Base-by-base conservation (phyloP, 139 green algal species). In the Marvania coccoides region DNA sequence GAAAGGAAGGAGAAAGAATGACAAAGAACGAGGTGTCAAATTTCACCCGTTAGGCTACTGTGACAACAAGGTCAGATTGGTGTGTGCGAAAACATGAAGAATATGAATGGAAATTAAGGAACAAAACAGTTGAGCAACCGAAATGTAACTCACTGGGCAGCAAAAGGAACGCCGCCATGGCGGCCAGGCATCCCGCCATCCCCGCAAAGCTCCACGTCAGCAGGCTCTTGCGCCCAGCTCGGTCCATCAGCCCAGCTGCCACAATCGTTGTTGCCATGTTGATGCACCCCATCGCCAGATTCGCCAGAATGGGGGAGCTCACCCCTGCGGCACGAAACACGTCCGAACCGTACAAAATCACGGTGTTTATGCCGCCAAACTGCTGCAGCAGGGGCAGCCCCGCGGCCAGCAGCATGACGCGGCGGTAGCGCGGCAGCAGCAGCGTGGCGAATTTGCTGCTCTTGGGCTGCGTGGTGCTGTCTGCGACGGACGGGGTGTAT, bases 311-410 rank as follows among this genome's bases (percentile, higher is more conserved):
- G 10, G 83, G 85, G 1, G 74, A 80, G 4, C 36, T 42, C 54
- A 95, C 58, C 1, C 88, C 88, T 5, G 82, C 87, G 10, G 63
- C 42, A 47, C 56, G 35, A 34, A 95, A 90, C 24, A 95, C 77
- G 61, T 76, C 28, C 7, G 72, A 76, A 9, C 47, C 79, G 61
- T 85, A 95, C 65, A 89, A 87, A 15, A 95, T 76, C 26, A 96
- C 74, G 5, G 81, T 87, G 83, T 95, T 95, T 71, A 95, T 92
- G 48, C 89, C 89, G 2, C 75, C 78, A 0, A 54, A 30, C 76
- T 95, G 89, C 73, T 95, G 88, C 12, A 88, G 55, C 23, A 89
- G 58, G n/a, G 74, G 76, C 63, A 89, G 60, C 26, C 60, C 69
- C 28, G 73, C 45, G 8, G 81, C 78, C 46, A 88, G 71, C n/a